Percentiles rank a stretch among this genome's conserved stretches.
These are phyloP conservation scores for Emmonsiellopsis sp. DNA, from an alignment of 2,329 filamentous ascomycete species.

Conservation along the genomic window DNA sequence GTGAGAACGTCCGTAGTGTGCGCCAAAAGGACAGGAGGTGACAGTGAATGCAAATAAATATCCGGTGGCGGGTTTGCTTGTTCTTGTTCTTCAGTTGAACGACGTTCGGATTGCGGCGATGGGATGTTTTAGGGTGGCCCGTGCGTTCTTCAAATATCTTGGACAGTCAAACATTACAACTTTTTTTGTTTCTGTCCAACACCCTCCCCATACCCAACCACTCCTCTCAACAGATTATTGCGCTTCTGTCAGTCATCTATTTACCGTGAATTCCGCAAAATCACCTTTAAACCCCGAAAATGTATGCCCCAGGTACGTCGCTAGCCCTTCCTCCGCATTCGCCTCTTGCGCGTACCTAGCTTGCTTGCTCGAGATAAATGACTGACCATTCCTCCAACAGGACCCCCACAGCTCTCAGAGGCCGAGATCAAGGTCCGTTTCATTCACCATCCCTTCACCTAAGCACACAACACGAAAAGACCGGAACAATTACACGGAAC, in stretches of 20 bases:
- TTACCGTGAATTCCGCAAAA: background rate
- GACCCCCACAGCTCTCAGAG: constrained; percentile 37
- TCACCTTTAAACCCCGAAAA: background rate
- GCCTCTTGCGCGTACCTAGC: background rate
- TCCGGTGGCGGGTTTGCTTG: background rate
- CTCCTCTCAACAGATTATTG: no score
- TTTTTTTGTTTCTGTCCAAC: no score
- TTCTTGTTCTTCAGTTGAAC: background rate
- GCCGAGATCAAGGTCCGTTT: constrained; percentile 35
- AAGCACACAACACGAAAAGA: no score
- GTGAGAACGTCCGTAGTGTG: no score
- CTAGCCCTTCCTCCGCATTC: background rate
- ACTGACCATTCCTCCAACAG: constrained; percentile 14
- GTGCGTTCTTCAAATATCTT: no score
- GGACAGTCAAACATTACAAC: no score
- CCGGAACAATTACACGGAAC: no score
- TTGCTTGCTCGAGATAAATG: background rate
- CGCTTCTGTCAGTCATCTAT: background rate
- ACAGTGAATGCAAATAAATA: background rate
- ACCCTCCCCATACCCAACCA: no score
- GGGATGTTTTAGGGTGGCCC: no score
- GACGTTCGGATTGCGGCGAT: no score
- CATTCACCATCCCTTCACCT: background rate
- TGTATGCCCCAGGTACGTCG: constrained; percentile 17
- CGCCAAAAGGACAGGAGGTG: no score